Percentiles rank a stretch among this genome's conserved stretches.
These are phyloP conservation scores for Gyrodon lividus DNA, from an alignment of 768 basidiomycete genomes.

Conservation along the genomic window DNA sequence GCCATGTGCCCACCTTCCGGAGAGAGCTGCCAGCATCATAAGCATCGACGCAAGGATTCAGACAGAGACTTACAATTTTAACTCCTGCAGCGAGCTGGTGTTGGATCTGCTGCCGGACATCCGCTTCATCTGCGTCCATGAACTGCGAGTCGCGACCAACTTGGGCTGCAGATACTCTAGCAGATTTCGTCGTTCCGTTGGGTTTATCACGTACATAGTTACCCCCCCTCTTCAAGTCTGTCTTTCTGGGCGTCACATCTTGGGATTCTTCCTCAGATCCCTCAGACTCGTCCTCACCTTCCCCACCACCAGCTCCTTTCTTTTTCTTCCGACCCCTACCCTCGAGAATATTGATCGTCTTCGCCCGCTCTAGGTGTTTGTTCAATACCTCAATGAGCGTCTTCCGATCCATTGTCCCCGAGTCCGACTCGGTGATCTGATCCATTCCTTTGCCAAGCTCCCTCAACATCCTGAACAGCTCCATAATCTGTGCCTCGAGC, in stretches of 20 bases:
- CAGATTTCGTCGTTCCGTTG: constrained; percentile 25
- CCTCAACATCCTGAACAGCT: constrained; percentile 90
- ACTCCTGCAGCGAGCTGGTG: constrained; percentile 77
- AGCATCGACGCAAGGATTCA: constrained; percentile 7
- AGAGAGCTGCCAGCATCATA: constrained; percentile 49
- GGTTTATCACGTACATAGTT: constrained; percentile 33
- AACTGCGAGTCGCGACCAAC: constrained; percentile 74
- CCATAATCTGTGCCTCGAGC: constrained; percentile 89
- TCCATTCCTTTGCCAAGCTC: constrained; percentile 79
- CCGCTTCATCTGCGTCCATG: constrained; percentile 84
- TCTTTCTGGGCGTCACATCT: constrained; percentile 59
- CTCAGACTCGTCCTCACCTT: constrained; percentile 35
- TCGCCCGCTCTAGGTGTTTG: constrained; percentile 77
- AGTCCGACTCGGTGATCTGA: constrained; percentile 62
- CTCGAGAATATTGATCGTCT: constrained; percentile 85
- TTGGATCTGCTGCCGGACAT: constrained; percentile 85
- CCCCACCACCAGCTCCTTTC: constrained; percentile 29
- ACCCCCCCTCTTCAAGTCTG: constrained; percentile 39
- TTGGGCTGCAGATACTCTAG: constrained; percentile 41
- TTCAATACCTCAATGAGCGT: constrained; percentile 78
- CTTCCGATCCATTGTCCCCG: constrained; percentile 71
- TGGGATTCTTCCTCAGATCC: constrained; percentile 48
- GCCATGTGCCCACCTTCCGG: constrained; percentile 58
- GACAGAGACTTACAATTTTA: constrained; percentile 51
- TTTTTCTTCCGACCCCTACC: constrained; percentile 48